These are phyloP conservation scores for Sporobolomyces phaffii DNA, from an alignment of 768 basidiomycete genomes.

Conservation along the genomic window DNA sequence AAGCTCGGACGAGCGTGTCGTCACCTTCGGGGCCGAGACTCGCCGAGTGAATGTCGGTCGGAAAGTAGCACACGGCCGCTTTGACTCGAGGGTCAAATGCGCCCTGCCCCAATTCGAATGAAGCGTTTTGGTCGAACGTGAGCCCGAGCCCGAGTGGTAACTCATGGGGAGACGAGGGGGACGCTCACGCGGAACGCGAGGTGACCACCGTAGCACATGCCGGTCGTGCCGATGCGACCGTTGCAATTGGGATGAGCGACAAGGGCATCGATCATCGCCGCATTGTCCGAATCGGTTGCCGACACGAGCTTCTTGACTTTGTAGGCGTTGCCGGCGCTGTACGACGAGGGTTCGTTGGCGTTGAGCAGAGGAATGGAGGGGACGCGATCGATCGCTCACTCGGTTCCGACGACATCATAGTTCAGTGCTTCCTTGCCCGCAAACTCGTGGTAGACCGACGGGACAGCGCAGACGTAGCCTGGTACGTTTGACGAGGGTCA, in stretches of 20 bases:
- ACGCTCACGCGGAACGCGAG: constrained; percentile 54
- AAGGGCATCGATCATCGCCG: constrained; percentile 68
- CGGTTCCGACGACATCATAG: constrained; percentile 74
- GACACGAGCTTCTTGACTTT: constrained; percentile 86
- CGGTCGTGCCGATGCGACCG: constrained; percentile 83
- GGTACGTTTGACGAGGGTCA: not conserved
- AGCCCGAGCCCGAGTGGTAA: too few relatives aligned
- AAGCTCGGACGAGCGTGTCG: constrained; percentile 68
- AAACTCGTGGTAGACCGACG: constrained; percentile 73
- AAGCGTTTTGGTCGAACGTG: too few relatives aligned
- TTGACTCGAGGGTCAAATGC: constrained; percentile 80
- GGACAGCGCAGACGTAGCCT: constrained; percentile 45
- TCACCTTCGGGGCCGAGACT: constrained; percentile 75
- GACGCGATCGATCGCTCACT: not conserved
- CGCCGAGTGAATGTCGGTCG: constrained; percentile 77
- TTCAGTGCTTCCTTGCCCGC: constrained; percentile 79
- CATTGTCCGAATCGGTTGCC: constrained; percentile 88
- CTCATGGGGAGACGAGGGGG: constrained; percentile 2
- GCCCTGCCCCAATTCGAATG: too few relatives aligned
- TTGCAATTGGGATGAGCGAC: constrained; percentile 71
- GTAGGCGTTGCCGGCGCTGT: constrained; percentile 80
- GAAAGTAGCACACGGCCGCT: constrained; percentile 86
- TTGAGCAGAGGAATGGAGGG: not conserved
- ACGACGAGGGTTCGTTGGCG: not conserved
- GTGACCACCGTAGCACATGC: constrained; percentile 79